phyloP scores from a whole-genome alignment of 2,329 filamentous ascomycete genomes.

The Atkinsonella hypoxylon region DNA sequence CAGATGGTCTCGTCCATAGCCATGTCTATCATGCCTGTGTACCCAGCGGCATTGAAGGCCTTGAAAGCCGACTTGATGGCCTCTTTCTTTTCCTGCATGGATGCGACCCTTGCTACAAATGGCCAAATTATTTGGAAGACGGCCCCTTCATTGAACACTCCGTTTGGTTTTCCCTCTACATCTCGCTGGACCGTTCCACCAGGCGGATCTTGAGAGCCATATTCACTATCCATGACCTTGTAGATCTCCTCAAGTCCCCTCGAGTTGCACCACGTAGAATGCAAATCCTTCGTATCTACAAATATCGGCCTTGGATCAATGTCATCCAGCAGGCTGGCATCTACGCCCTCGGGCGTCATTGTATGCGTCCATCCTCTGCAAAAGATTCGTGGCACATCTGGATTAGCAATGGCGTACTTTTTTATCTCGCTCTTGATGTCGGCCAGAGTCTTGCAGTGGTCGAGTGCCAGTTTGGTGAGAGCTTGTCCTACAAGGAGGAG shows the following conservation, averaged over 20 bases:
- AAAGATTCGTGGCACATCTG: constrained; percentile 35
- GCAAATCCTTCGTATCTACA: constrained; percentile 44
- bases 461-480: constrained; percentile 36
- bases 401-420: constrained; percentile 32
- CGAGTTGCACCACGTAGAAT: constrained; percentile 44
- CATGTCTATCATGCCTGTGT: constrained; percentile 46
- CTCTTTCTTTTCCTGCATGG: constrained; percentile 34
- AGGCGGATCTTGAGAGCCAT: constrained; percentile 30
- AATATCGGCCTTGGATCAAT: constrained; percentile 42
- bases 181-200: constrained; percentile 42
- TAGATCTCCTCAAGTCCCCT: constrained; percentile 34
- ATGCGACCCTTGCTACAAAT: constrained; percentile 34
- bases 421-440: constrained; percentile 37
- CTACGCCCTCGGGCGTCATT: constrained; percentile 32
- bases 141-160: constrained; percentile 39
- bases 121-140: constrained; percentile 44
- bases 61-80: constrained; percentile 35
- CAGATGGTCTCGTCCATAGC: constrained; percentile 48
- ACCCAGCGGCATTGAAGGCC: constrained; percentile 38
- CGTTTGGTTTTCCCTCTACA: constrained; percentile 32
- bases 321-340: constrained; percentile 34
- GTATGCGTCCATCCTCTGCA: constrained; percentile 45
- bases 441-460: constrained; percentile 32
- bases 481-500: constrained; percentile 42
- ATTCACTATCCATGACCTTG: constrained; percentile 26